These are phyloP conservation scores for Miamiensis avidus DNA, from an alignment of 169 alveolate genomes.

Conservation along the genomic window DNA sequence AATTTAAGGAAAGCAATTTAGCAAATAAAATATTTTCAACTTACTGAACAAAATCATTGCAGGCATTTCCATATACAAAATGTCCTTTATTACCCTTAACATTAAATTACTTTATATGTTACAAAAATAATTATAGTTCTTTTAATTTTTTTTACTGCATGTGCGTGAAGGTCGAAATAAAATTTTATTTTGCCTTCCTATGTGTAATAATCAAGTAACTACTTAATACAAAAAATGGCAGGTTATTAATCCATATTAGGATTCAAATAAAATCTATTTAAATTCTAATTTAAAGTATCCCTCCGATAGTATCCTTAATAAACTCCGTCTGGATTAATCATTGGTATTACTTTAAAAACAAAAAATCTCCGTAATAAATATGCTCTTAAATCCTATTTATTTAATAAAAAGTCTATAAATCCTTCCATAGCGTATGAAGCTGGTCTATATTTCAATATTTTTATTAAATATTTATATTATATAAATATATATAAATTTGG, in stretches of 20 bases:
- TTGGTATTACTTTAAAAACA: slow-evolving; percentile 78
- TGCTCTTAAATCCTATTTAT: slow-evolving; percentile 62
- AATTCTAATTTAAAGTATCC: slow-evolving; percentile 68
- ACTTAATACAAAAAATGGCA: slow-evolving; percentile 64
- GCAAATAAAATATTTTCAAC: slow-evolving; percentile 57
- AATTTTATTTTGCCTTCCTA: slow-evolving; percentile 61
- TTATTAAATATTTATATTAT: too few species aligned
- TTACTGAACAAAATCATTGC: slow-evolving; percentile 41
- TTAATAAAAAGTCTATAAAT: slow-evolving; percentile 67
- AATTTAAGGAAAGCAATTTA: slow-evolving; percentile 42
- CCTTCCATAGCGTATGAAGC: slow-evolving; percentile 61
- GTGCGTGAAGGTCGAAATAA: slow-evolving; percentile 81
- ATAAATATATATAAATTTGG: too few species aligned
- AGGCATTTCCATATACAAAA: slow-evolving; percentile 77
- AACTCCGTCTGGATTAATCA: slow-evolving; percentile 88
- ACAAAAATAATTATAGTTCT: background rate
- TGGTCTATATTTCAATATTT: slow-evolving; percentile 30
- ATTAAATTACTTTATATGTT: background rate
- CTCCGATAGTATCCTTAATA: slow-evolving; percentile 80
- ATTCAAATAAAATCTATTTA: slow-evolving; percentile 68
- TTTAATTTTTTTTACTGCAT: background rate
- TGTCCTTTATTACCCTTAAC: slow-evolving; percentile 65
- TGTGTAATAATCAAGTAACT: slow-evolving; percentile 56
- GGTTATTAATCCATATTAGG: slow-evolving; percentile 73
- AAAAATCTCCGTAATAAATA: slow-evolving; percentile 63